Evolutionary conservation across 208 protist genomes (phyloP), one percentile per base, ranked within the genome.

Genomic region (Vickermania spadyakhi): DNA sequence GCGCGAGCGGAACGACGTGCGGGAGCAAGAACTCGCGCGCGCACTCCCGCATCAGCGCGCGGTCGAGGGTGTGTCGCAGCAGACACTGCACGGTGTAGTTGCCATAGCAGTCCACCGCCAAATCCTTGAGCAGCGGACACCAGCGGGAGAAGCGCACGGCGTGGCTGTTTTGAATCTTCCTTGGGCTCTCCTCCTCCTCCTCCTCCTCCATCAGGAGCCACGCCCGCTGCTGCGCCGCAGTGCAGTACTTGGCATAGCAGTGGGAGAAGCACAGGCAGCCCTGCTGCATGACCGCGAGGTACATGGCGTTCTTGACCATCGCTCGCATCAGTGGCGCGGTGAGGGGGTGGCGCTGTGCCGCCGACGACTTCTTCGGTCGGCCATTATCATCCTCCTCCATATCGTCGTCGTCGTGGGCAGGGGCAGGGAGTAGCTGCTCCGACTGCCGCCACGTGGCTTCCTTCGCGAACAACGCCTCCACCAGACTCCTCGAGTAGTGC

Each of bases 71-170:
- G 71, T 89, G 72, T 72, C 92, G 75, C 28, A 96, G 71, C 13
- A 74, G 75, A 68, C 86, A 90, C 79, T 96, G 89, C 68, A 92
- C 85, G 41, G 93, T 84, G 68, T 94, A 96, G 73, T 96, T 96
- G 25, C 86, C 89, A 57, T 82, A 93, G 0, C 81, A 79, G 56
- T 93, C 84, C 29, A 86, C 63, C 29, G 83, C 81, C 21, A 96
- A 66, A 50, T 81, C 66, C 1, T 76, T 57, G 52, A 96, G 73
- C 66, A 73, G 67, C 1, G 84, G 84, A 50, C 92, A 50, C 28
- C 93, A 65, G 28, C 68, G 67, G 1, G 67, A 57, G 58, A 92
- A 73, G n/a, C 92, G 64, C 28, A 73, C 59, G n/a, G n/a, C n/a
- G n/a, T n/a, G n/a, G n/a, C n/a, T n/a, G n/a, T n/a, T n/a, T n/a